Evolutionary conservation across 176 grass and related monocot species (phyloP).

Genomic region (Oryza coarctata): DNA sequence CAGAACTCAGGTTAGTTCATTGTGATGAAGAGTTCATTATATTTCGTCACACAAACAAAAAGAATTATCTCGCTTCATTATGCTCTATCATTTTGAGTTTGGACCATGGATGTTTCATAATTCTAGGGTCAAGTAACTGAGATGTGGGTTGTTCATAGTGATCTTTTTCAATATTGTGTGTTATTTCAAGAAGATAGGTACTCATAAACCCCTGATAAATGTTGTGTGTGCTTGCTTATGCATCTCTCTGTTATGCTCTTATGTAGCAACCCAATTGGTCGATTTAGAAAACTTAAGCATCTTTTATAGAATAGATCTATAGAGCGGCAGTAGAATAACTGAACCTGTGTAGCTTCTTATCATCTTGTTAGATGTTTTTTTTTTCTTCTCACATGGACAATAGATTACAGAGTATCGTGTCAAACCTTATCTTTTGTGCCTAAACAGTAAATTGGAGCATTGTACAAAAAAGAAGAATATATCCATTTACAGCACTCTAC

Average conservation of each 20-base stretch:
- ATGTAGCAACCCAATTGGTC: neutral
- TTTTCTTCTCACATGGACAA: neutral
- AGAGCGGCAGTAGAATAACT: neutral
- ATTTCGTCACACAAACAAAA: neutral
- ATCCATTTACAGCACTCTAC: neutral
- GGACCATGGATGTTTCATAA: neutral
- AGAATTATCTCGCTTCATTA: neutral
- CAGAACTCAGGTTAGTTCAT: constrained; percentile 59
- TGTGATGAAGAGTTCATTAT: neutral
- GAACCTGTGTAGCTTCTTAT: neutral
- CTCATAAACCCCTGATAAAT: neutral
- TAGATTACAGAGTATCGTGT: neutral
- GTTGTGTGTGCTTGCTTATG: neutral
- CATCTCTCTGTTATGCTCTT: neutral
- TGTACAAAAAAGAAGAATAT: neutral
- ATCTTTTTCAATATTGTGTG: neutral
- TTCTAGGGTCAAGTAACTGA: neutral
- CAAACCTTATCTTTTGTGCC: neutral
- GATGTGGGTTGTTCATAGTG: neutral
- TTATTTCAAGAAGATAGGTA: neutral
- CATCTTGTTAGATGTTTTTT: constrained; percentile 1
- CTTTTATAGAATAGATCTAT: neutral
- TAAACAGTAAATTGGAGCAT: neutral
- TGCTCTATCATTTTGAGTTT: neutral
- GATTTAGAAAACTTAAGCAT: neutral